These are phyloP conservation scores for Colletotrichum godetiae DNA, from an alignment of 2,329 filamentous ascomycete species.

Conservation along the genomic window DNA sequence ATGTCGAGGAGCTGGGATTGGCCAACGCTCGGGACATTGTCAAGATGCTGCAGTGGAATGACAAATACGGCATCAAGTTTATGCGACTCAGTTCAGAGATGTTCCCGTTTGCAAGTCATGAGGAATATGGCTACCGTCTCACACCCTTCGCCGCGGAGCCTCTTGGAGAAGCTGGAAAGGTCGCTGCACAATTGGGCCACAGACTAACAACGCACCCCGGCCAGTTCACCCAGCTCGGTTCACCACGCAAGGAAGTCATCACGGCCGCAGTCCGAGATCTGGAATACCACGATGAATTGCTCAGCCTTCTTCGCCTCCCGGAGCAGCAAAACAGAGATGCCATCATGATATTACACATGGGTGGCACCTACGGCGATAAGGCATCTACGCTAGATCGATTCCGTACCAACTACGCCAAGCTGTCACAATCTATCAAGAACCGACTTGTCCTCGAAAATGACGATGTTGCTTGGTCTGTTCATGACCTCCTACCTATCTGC, in stretches of 20 bases:
- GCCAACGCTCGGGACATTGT: constrained; percentile 85
- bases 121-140: constrained; percentile 86
- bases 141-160: constrained; percentile 84
- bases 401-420: constrained; percentile 74
- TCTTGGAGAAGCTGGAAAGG: constrained; percentile 79
- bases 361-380: constrained; percentile 91
- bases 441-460: constrained; percentile 93
- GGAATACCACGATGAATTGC: constrained; percentile 88
- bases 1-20: constrained; percentile 81
- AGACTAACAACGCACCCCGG: constrained; percentile 91
- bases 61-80: constrained; percentile 91
- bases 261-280: constrained; percentile 82
- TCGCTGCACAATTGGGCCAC: constrained; percentile 83
- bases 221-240: constrained; percentile 92
- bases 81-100: constrained; percentile 94
- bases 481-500: constrained; percentile 89
- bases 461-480: constrained; percentile 92
- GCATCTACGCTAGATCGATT: constrained; percentile 82
- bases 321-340: constrained; percentile 85
- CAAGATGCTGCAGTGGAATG: constrained; percentile 93
- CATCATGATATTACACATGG: constrained; percentile 95
- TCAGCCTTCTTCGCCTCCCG: constrained; percentile 80
- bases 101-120: constrained; percentile 95
- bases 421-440: constrained; percentile 79
- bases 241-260: constrained; percentile 82